Evolutionary conservation across 805 yeast species (phyloP).

Genomic region (Spathaspora girioi): DNA sequence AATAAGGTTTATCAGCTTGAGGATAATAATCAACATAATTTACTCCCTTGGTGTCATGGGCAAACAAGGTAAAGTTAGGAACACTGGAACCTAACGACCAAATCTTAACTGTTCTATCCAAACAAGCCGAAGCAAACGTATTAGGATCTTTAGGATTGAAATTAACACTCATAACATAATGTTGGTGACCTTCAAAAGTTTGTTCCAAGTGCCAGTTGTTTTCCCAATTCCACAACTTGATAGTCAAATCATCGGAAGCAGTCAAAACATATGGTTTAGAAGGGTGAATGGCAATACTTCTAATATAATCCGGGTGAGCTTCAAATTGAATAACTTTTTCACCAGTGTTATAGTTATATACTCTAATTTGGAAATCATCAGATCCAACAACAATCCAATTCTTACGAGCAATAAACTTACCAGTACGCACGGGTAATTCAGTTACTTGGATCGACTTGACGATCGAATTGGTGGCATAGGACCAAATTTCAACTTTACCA

Average conservation of each 20-base stretch:
- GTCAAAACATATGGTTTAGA: conserved; percentile 85
- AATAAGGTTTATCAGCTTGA: conserved; percentile 93
- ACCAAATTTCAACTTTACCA: conserved; percentile 91
- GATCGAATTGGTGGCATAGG: conserved; percentile 78
- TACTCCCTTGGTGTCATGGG: conserved; percentile 92
- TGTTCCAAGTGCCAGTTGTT: conserved; percentile 86
- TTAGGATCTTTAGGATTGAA: conserved; percentile 97
- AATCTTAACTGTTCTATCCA: conserved; percentile 93
- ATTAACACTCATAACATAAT: conserved; percentile 90
- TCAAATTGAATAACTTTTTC: conserved; percentile 94
- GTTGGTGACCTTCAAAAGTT: conserved; percentile 92
- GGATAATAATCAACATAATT: conserved; percentile 97
- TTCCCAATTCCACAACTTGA: conserved; percentile 98
- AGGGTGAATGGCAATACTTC: conserved; percentile 93
- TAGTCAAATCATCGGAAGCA: conserved; percentile 86
- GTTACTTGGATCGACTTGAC: conserved; percentile 92
- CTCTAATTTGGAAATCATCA: conserved; percentile 92
- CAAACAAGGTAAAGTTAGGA: conserved; percentile 88
- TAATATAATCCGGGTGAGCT: conserved; percentile 96
- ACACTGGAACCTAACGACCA: conserved; percentile 88
- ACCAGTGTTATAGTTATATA: conserved; percentile 91
- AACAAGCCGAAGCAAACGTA: conserved; percentile 95
- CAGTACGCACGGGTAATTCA: conserved; percentile 95
- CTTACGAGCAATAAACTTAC: conserved; percentile 90
- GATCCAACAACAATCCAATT: conserved; percentile 96